These are phyloP conservation scores for Boeremia exigua DNA, from an alignment of 2,329 filamentous ascomycete genomes.

Conservation along the genomic window DNA sequence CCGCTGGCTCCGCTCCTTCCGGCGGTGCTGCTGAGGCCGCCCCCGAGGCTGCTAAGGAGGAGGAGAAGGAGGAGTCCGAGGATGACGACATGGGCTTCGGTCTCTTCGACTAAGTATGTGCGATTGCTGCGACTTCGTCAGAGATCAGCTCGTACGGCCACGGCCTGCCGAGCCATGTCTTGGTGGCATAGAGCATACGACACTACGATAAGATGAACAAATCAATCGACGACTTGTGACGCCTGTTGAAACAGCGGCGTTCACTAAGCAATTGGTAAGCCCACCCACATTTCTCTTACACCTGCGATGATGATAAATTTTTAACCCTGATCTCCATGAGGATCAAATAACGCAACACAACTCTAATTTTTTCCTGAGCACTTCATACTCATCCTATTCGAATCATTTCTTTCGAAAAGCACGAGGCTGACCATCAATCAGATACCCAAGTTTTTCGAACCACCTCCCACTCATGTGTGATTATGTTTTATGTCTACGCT, in stretches of 20 bases:
- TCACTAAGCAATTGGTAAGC: conserved; percentile 44
- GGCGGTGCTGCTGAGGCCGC: conserved; percentile 26
- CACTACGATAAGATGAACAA: conserved; percentile 45
- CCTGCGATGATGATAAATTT: conserved; percentile 67
- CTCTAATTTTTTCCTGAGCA: conserved; percentile 76
- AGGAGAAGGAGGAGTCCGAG: conserved; percentile 65
- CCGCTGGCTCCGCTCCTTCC: conserved; percentile 58
- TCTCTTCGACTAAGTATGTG: conserved; percentile 58
- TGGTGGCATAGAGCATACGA: conserved; percentile 43
- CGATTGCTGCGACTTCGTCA: conserved; percentile 27
- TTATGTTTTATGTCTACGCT: background rate
- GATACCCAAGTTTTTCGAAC: conserved; percentile 14
- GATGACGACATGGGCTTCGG: conserved; percentile 62
- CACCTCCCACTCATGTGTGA: background rate
- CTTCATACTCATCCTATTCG: conserved; percentile 8
- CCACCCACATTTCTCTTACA: conserved; percentile 3
- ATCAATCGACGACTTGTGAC: conserved; percentile 30
- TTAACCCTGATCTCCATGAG: conserved; percentile 69
- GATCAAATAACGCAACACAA: conserved; percentile 63
- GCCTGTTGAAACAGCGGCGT: conserved; percentile 25
- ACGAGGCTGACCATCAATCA: conserved; percentile 31
- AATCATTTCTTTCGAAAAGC: background rate
- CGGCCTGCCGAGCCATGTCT: conserved; percentile 29
- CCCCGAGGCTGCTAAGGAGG: conserved; percentile 52
- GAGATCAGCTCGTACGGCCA: conserved; percentile 27